Evolutionary conservation across 2,329 filamentous ascomycete genomes (phyloP), one percentile per base, ranked within the genome.

Genomic region (Allantophomopsis lycopodina): DNA sequence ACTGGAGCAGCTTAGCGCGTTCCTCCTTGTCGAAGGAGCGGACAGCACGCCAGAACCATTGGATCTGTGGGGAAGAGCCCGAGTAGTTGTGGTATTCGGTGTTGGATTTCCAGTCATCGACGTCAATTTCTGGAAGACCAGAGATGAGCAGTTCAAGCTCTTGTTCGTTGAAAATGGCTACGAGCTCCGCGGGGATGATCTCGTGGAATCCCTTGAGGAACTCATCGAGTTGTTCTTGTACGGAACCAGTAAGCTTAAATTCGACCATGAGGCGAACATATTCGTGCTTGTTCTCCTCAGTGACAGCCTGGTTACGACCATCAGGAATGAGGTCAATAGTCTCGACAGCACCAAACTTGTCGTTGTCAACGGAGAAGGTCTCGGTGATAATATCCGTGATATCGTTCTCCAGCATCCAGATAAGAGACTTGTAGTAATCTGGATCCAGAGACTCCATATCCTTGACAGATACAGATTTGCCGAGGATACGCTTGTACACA

Each of bases 1-100:
- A 98, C 56, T 98, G 91, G 35, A 98, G 72, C 46, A 98, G 68
- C 63, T 98, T 98, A 51, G 91, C 91, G 44, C 86, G 84, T 64
- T 98, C 93, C 65, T 98, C 93, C 65, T 96, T 96, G 66, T 96
- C 93, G 55, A 95, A 98, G 4, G 88, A 94, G 51, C 91, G 80
- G 34, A 98, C 78, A 18, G 91, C 91, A 54, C 93, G 82, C 91
- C 91, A 98, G 76, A 98, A 98, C 91, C 91, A 98, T 59, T 96
- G 88, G 43, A 98, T 94, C 58, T 98, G 93, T 35, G 86, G 84
- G 3, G 91, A 95, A 0, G 88, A 89, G 23, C 85, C 81, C 4
- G 77, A 86, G 65, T 98, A 98, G 61, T 96, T 96, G 62, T 96
- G 89, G 53, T 98, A 96, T 57, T 98, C 93, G 2, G 89, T 94